Evolutionary conservation across 225 moss, liverwort and hornwort genomes (phyloP).

Genomic region (Pleurozium schreberi): DNA sequence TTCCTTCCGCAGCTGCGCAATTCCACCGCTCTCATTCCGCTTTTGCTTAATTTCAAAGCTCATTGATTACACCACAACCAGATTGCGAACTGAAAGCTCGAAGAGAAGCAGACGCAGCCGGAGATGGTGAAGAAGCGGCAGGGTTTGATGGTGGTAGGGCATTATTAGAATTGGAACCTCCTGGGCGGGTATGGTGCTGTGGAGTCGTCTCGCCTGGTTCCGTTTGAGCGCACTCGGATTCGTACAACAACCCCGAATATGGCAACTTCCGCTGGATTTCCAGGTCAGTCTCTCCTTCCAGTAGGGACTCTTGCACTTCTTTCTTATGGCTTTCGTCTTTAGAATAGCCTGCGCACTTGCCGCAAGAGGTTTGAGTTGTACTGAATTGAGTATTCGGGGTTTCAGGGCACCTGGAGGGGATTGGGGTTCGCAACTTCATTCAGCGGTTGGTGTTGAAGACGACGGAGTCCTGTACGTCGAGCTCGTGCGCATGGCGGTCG

Average conservation of each 20-base stretch:
- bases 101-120: neutral
- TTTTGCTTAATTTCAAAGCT: neutral
- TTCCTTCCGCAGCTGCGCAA: neutral
- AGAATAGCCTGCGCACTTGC: neutral
- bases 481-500: conserved; percentile 39
- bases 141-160: conserved; percentile 1
- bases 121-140: neutral
- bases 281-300: neutral
- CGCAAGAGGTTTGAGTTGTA: neutral
- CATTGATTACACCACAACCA: neutral
- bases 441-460: conserved; percentile 33
- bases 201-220: conserved; percentile 11
- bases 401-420: conserved; percentile 38
- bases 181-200: conserved; percentile 32
- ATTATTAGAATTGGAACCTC: neutral
- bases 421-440: conserved; percentile 40
- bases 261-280: conserved; percentile 27
- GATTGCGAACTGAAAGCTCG: neutral
- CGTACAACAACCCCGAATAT: neutral
- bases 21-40: neutral
- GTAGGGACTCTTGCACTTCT: neutral
- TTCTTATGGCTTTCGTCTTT: neutral
- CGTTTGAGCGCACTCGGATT: conserved; percentile 4
- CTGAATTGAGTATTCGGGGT: neutral
- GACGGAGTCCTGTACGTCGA: conserved; percentile 19